These are phyloP conservation scores for Lipomyces starkeyi DNA, from an alignment of 805 yeast species.

Conservation along the genomic window DNA sequence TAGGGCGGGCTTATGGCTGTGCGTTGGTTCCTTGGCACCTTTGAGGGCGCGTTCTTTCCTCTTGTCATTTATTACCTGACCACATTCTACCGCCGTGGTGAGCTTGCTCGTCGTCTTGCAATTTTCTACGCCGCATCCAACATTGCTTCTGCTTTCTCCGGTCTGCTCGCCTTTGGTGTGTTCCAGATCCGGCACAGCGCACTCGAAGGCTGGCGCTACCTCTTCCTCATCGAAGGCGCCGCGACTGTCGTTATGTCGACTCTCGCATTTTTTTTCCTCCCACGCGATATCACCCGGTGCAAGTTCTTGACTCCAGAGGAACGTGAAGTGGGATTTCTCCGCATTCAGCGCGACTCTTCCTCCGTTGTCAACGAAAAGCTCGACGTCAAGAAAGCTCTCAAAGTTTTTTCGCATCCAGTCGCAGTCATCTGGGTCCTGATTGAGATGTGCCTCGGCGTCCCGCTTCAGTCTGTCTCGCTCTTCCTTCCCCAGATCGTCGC, in stretches of 20 bases:
- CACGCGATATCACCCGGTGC: slow-evolving; percentile 57
- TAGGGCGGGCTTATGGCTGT: slow-evolving; percentile 48
- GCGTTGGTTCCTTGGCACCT: slow-evolving; percentile 57
- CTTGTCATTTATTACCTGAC: slow-evolving; percentile 52
- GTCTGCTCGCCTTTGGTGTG: slow-evolving; percentile 50
- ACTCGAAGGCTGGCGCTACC: slow-evolving; percentile 63
- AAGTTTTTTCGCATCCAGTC: slow-evolving; percentile 30
- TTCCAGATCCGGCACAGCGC: background rate
- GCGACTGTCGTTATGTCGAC: slow-evolving; percentile 61
- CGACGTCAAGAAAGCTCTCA: slow-evolving; percentile 50
- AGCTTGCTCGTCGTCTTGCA: slow-evolving; percentile 54
- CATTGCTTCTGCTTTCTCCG: slow-evolving; percentile 63
- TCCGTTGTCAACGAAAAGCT: slow-evolving; percentile 47
- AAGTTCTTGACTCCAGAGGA: slow-evolving; percentile 62
- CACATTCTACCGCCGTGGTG: slow-evolving; percentile 54
- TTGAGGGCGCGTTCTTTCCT: slow-evolving; percentile 59
- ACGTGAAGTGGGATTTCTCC: slow-evolving; percentile 61
- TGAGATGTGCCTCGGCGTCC: slow-evolving; percentile 24
- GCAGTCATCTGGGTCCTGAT: slow-evolving; percentile 13
- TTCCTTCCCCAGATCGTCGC: slow-evolving; percentile 58
- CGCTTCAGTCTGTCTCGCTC: slow-evolving; percentile 18
- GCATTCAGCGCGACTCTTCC: slow-evolving; percentile 68
- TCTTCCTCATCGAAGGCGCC: slow-evolving; percentile 65
- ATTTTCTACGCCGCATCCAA: slow-evolving; percentile 57
- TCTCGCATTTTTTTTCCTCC: slow-evolving; percentile 55